A percentile compares a stretch with the other conserved stretches of the same genome.
These are phyloP conservation scores for Nymphaea colorata DNA, from an alignment of 164 flowering plant genomes.

Conservation along the genomic window DNA sequence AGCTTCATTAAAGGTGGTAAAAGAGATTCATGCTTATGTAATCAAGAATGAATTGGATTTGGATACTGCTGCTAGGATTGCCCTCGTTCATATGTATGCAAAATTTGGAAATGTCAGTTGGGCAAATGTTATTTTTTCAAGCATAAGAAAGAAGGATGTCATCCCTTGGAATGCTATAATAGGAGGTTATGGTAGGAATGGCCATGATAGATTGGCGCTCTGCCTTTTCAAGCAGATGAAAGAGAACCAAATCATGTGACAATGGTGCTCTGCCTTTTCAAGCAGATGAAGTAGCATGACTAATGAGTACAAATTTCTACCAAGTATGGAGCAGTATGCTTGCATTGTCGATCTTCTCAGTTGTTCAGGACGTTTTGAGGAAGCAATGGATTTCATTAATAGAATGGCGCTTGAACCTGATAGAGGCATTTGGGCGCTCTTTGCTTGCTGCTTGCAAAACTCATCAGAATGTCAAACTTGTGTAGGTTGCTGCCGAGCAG, in stretches of 20 bases:
- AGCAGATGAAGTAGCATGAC: constrained; percentile 26
- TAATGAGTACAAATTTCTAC: constrained; percentile 17
- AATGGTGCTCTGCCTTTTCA: constrained; percentile 45
- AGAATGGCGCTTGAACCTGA: constrained; percentile 28
- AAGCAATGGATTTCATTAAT: constrained; percentile 28
- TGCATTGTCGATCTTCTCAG: constrained; percentile 47
- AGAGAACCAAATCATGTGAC: constrained; percentile 30
- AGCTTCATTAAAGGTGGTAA: constrained; percentile 24
- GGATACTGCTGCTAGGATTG: constrained; percentile 22
- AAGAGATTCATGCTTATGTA: constrained; percentile 38
- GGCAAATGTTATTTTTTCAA: constrained; percentile 15
- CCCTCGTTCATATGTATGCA: constrained; percentile 45
- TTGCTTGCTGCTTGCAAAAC: constrained; percentile 34
- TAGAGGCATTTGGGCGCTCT: constrained; percentile 41
- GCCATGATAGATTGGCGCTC: constrained; percentile 14
- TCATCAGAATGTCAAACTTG: constrained; percentile 24
- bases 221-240: constrained; percentile 28
- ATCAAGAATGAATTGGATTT: constrained; percentile 13
- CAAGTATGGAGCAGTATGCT: constrained; percentile 35
- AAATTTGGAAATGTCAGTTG: constrained; percentile 16
- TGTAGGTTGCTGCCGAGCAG: constrained; percentile 34
- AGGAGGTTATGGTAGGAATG: constrained; percentile 18
- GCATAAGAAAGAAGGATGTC: no score
- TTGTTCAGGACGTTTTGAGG: constrained; percentile 31
- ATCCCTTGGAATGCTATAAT: no score